Percentiles rank a stretch among this genome's conserved stretches.
These are phyloP conservation scores for Phytophthora uliginosa DNA, from an alignment of 352 stramenopile species.

Conservation along the genomic window DNA sequence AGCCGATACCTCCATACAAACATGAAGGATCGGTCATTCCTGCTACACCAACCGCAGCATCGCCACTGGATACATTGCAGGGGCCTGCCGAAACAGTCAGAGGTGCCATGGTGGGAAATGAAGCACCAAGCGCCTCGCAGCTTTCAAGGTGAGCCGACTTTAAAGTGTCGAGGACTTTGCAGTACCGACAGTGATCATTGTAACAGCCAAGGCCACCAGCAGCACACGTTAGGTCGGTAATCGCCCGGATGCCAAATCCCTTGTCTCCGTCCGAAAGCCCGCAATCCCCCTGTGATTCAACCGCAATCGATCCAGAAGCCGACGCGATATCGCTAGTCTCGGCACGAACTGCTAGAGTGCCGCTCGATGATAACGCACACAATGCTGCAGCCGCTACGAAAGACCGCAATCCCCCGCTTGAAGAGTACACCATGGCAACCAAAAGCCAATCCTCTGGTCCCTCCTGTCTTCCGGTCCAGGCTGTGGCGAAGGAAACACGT, in stretches of 20 bases:
- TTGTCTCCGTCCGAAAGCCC: constrained; percentile 42
- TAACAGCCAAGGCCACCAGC: constrained; percentile 54
- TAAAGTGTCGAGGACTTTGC: constrained; percentile 41
- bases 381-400: constrained; percentile 7
- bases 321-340: constrained; percentile 3
- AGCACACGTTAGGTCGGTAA: constrained; percentile 37
- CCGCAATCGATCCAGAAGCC: constrained; percentile 26
- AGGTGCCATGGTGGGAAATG: constrained; percentile 27
- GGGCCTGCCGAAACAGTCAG: constrained; percentile 20
- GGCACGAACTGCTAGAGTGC: neutral
- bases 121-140: constrained; percentile 21
- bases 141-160: constrained; percentile 42
- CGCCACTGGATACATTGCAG: constrained; percentile 31
- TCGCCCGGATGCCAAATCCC: constrained; percentile 39
- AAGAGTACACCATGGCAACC: constrained; percentile 15
- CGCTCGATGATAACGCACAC: constrained; percentile 6
- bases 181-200: constrained; percentile 53
- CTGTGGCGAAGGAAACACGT: constrained; percentile 19
- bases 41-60: constrained; percentile 42
- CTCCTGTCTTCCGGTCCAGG: neutral
- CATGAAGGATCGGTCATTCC: constrained; percentile 43
- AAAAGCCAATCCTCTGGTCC: neutral
- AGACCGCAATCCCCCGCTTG: constrained; percentile 11
- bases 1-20: constrained; percentile 47
- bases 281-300: constrained; percentile 7